Evolutionary conservation across 257 asterid genomes (phyloP), one percentile per base, ranked within the genome.

Genomic region (Cynanchum wilfordii): DNA sequence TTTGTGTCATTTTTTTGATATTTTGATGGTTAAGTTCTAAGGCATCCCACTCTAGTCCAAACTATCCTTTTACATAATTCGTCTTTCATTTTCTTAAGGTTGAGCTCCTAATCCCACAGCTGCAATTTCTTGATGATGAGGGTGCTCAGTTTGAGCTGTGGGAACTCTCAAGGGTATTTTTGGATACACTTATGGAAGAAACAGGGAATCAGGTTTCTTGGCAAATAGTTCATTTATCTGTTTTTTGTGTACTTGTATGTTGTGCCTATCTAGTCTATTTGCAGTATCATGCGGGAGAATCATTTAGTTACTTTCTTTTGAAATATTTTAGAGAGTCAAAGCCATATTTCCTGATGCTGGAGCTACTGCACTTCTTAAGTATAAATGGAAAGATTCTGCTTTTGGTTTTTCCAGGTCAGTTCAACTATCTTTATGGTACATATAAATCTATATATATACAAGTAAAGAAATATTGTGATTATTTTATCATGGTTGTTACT

Each of bases 261-360:
- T 79, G 51, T 20, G 71, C 51, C 17, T 49, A n/a, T 1, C 8
- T 24, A 17, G 1, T 11, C 29, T 49, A n/a, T 64, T n/a, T 29
- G 17, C 12, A 44, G 63, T 20, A 73, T 22, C 10, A 6, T 75
- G 9, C 4, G 6, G 33, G 51, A 27, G 45, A 27, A 40, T 30
- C 3, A 50, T 40, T 24, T 38, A n/a, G 24, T 25, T 33, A 44
- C 29, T 70, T 71, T 63, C 33, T 19, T 62, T 69, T 75, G 66
- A 67, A 33, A 11, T 55, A 44, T 55, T 73, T 60, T 82, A 93
- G 98, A 88, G 81, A 85, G 93, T 94, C 75, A 94, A 86, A 83
- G 98, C 98, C 71, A 58, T 94, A 79, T 94, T 87, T 84, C 98
- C 98, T 2, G 98, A 94, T 86, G 98, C 98, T 84, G 98, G 98